Percentiles rank a stretch among this genome's conserved stretches.
Evolutionary conservation across 2,329 filamentous ascomycete species (phyloP).

Genomic region (Hypoxylon rubiginosum): DNA sequence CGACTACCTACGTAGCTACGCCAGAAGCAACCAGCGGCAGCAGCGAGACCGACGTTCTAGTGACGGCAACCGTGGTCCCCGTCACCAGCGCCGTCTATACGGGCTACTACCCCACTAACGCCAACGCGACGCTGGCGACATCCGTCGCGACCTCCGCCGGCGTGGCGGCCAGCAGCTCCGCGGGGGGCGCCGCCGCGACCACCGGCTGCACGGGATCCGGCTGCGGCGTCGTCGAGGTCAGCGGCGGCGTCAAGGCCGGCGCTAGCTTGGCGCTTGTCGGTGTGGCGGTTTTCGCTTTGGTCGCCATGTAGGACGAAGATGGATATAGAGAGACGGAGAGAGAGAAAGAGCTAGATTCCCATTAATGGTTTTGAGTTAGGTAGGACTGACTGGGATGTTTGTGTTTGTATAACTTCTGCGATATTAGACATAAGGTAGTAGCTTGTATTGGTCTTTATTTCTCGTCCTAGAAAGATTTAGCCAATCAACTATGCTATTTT

Average conservation of each 20-base stretch:
- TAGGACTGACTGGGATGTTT: background rate
- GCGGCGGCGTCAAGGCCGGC: conserved; percentile 26
- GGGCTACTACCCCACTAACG: conserved; percentile 27
- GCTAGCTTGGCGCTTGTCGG: conserved; percentile 35
- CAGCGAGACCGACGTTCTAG: conserved; percentile 36
- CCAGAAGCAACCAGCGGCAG: conserved; percentile 15
- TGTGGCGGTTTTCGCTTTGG: conserved; percentile 34
- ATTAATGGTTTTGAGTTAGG: background rate
- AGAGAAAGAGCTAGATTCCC: background rate
- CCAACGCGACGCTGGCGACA: conserved; percentile 43
- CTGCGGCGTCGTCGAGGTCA: conserved; percentile 24
- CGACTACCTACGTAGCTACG: conserved; percentile 27
- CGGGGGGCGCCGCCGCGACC: background rate
- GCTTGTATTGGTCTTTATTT: background rate
- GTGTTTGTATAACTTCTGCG: background rate
- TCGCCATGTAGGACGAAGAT: conserved; percentile 34
- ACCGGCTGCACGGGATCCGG: conserved; percentile 14
- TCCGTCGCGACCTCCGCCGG: conserved; percentile 11
- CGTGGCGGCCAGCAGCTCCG: conserved; percentile 9
- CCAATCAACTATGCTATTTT: background rate
- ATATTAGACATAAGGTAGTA: background rate
- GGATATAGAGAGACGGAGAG: background rate
- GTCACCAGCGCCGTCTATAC: conserved; percentile 31
- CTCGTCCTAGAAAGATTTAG: background rate
- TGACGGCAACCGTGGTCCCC: conserved; percentile 45